Conservation (phyloP, 345 rosid species). For the Cardiospermum halicacabum region DNA sequence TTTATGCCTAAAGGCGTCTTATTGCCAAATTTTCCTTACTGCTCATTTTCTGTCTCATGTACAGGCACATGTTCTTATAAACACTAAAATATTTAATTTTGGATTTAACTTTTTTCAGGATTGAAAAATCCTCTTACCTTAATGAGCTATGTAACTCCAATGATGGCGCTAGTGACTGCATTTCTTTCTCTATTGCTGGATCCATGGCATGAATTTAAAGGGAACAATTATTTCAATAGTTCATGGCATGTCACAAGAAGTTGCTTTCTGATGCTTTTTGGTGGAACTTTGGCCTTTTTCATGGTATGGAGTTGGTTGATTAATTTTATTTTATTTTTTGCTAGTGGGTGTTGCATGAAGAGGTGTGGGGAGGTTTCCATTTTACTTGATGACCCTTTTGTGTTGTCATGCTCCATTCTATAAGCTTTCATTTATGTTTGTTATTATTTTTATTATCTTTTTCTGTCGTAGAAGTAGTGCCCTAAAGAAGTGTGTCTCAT, state of each 20-base stretch:
- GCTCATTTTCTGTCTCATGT: not conserved
- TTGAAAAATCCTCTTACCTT: conserved; percentile 84
- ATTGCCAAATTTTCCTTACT: too few species aligned
- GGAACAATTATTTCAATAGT: conserved; percentile 71
- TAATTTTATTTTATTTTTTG: not conserved
- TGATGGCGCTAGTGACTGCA: conserved; percentile 83
- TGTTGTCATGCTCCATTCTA: conserved; percentile 6
- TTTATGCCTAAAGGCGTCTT: not conserved
- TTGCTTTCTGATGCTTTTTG: conserved; percentile 88
- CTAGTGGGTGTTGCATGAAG: too few species aligned
- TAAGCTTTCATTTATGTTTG: conserved; percentile 1
- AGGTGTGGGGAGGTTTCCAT: not conserved
- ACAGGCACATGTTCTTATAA: not conserved
- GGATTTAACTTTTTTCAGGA: conserved; percentile 43
- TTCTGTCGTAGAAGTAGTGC: conserved; percentile 1
- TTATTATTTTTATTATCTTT: conserved; percentile 4
- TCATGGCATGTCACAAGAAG: conserved; percentile 73
- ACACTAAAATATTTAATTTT: conserved; percentile 3
- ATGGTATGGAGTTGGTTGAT: conserved; percentile 51
- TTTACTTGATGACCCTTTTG: not conserved
- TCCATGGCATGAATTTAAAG: conserved; percentile 84
- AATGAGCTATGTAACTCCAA: conserved; percentile 82
- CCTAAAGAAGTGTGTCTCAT: conserved; percentile 7
- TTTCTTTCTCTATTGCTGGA: conserved; percentile 81
- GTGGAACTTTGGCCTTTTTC: conserved; percentile 92